Evolutionary conservation across 805 yeast genomes (phyloP).

Genomic region (Starmerella stigmatis): DNA sequence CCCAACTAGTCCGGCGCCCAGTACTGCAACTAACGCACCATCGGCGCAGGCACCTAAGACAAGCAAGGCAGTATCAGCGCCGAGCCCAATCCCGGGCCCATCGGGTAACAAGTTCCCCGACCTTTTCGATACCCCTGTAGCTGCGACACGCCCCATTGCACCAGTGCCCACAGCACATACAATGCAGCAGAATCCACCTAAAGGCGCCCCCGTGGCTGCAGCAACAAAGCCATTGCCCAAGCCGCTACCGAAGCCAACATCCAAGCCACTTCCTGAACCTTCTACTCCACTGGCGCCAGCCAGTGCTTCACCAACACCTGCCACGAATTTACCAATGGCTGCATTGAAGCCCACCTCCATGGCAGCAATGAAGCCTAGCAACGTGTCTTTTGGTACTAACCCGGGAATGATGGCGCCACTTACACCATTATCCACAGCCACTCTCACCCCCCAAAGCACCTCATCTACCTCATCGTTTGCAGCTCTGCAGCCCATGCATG

Average conservation of each 20-base stretch:
- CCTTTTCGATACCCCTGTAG: neutral
- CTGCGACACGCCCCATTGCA: neutral
- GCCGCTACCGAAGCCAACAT: neutral
- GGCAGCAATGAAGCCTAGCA: neutral
- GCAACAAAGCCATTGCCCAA: neutral
- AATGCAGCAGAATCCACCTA: neutral
- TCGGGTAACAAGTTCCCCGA: neutral
- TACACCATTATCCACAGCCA: neutral
- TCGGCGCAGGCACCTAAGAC: neutral
- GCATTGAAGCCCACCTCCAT: neutral
- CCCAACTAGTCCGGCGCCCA: neutral
- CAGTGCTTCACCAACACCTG: neutral
- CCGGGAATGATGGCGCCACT: constrained; percentile 5
- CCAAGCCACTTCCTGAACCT: constrained; percentile 3
- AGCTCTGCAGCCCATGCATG: constrained; percentile 11
- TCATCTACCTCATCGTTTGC: no score
- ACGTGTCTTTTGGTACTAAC: neutral
- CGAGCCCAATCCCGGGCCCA: neutral
- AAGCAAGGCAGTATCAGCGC: neutral
- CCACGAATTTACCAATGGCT: neutral
- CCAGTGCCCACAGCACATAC: neutral
- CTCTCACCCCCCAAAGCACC: neutral
- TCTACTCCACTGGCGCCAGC: neutral
- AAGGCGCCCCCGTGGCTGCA: neutral
- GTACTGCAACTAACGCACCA: neutral